phyloP scores from a whole-genome alignment of 768 basidiomycete species.

The Suillus weaverae region DNA sequence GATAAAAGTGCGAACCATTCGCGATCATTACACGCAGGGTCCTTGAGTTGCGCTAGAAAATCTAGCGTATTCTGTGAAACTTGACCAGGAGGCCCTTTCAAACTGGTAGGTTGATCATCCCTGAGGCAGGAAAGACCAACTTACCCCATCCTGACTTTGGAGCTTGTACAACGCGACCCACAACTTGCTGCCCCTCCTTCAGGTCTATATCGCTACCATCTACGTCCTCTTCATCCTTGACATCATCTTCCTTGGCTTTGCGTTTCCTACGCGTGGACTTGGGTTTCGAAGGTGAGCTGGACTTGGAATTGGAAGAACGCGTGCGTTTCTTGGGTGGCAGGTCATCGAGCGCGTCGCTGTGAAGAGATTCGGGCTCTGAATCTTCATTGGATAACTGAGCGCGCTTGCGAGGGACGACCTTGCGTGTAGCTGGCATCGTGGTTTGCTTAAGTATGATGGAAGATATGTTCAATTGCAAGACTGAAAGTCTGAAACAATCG shows the following conservation, averaged over 20 bases:
- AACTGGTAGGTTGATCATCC: not conserved
- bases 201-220: slow-evolving; percentile 45
- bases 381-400: slow-evolving; percentile 4
- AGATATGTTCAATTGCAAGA: not conserved
- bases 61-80: slow-evolving; percentile 85
- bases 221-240: slow-evolving; percentile 17
- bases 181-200: slow-evolving; percentile 66
- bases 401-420: not conserved
- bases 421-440: slow-evolving; percentile 1
- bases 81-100: slow-evolving; percentile 75
- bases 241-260: not conserved
- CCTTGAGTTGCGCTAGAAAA: slow-evolving; percentile 68
- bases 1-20: slow-evolving; percentile 55
- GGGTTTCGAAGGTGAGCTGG: slow-evolving; percentile 16
- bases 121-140: slow-evolving; percentile 18
- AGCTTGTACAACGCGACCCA: slow-evolving; percentile 77
- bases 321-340: slow-evolving; percentile 21
- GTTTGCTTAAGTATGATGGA: not conserved
- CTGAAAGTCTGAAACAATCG: not conserved
- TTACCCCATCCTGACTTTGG: slow-evolving; percentile 80
- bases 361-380: slow-evolving; percentile 23
- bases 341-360: slow-evolving; percentile 50
- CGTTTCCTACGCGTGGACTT: slow-evolving; percentile 24
- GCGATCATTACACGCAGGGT: slow-evolving; percentile 81
- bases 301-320: slow-evolving; percentile 19